phyloP scores from a whole-genome alignment of 805 yeast species.

The Teunomyces pallodes region DNA sequence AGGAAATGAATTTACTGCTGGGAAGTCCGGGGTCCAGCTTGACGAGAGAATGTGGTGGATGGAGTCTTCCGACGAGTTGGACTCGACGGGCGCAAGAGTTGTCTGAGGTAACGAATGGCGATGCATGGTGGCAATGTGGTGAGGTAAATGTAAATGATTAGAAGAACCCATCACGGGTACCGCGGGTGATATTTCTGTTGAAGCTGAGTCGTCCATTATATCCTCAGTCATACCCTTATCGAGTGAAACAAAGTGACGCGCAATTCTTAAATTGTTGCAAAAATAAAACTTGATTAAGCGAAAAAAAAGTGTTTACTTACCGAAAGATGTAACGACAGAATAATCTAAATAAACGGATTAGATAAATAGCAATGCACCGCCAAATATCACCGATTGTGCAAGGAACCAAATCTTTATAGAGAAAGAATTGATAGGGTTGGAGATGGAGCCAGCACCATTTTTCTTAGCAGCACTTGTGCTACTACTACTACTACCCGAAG shows the following conservation, averaged over 20 bases:
- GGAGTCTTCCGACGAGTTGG: slow-evolving; percentile 1
- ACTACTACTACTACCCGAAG: slow-evolving; percentile 1
- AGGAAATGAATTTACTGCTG: not conserved
- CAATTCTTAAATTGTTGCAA: not conserved
- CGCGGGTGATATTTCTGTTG: too few species aligned
- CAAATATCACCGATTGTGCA: slow-evolving; percentile 20
- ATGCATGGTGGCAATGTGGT: not conserved
- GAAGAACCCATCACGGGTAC: not conserved
- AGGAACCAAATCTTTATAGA: slow-evolving; percentile 11
- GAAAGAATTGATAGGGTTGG: slow-evolving; percentile 6
- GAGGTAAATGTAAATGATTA: not conserved
- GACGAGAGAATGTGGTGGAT: slow-evolving; percentile 6
- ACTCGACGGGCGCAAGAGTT: not conserved
- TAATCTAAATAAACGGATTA: not conserved
- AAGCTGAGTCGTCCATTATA: too few species aligned
- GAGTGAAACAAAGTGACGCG: not conserved
- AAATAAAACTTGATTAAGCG: not conserved
- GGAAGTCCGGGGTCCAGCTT: slow-evolving; percentile 10
- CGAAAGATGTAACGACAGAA: not conserved
- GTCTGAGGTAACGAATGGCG: not conserved
- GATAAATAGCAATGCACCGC: slow-evolving; percentile 19
- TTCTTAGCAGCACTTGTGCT: not conserved
- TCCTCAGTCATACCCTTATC: too few species aligned
- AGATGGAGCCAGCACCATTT: slow-evolving; percentile 1
- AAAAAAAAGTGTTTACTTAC: not conserved